Conservation (phyloP, 306 rosid genomes). For the Argentina anserina region DNA sequence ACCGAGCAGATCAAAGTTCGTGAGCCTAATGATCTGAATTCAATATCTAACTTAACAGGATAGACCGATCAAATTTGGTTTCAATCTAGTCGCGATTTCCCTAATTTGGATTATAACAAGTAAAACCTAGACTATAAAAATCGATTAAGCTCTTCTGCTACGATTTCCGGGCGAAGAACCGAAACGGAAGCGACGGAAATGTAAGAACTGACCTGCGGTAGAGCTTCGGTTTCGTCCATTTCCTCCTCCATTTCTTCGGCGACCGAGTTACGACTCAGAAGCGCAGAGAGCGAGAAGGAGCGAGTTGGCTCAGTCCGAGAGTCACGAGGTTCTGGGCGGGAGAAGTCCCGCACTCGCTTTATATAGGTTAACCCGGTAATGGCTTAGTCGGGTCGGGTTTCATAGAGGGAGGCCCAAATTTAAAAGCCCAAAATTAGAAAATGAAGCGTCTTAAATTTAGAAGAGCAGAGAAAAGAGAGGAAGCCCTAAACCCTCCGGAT, state of each 20-base stretch:
- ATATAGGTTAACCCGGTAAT: not conserved
- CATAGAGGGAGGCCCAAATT: not conserved
- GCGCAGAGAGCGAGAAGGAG: not conserved
- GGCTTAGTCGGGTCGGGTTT: not conserved
- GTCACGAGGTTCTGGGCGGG: conserved; percentile 9
- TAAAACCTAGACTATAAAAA: not conserved
- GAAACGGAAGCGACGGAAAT: not conserved
- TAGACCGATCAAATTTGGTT: not conserved
- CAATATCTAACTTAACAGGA: not conserved
- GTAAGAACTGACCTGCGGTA: conserved; percentile 59
- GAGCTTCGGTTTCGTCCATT: conserved; percentile 75
- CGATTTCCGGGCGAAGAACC: not conserved
- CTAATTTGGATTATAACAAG: not conserved
- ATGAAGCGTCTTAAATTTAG: not conserved
- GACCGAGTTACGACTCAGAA: not conserved
- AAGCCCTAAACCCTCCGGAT: not conserved
- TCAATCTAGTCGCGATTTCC: not conserved
- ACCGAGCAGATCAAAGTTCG: not conserved
- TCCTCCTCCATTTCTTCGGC: conserved; percentile 76
- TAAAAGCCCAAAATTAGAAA: no score
- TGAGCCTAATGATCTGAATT: not conserved
- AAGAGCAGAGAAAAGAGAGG: not conserved
- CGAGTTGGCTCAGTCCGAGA: not conserved
- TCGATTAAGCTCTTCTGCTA: not conserved
- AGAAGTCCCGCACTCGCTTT: not conserved